These are phyloP conservation scores for Parathielavia appendiculata DNA, from an alignment of 495 filamentous ascomycete species.

Conservation along the genomic window DNA sequence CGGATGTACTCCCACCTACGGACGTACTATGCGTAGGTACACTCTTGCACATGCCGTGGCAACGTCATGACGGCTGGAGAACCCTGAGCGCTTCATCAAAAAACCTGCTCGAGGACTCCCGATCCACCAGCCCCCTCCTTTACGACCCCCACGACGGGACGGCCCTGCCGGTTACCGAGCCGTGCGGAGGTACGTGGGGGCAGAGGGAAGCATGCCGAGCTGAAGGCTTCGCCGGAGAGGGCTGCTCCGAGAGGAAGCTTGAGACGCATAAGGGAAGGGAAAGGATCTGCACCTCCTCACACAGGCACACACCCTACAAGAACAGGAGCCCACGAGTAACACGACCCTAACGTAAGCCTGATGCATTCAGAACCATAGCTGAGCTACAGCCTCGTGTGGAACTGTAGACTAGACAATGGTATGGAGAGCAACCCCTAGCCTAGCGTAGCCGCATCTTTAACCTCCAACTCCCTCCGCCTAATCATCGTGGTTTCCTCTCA, in stretches of 20 bases:
- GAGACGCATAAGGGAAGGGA: background rate
- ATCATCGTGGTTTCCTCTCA: background rate
- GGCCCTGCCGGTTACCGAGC: constrained; percentile 16
- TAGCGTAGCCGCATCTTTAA: background rate
- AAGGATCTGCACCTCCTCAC: background rate
- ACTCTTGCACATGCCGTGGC: no score
- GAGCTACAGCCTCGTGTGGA: background rate
- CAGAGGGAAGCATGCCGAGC: background rate
- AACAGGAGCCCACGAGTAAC: background rate
- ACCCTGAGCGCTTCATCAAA: background rate
- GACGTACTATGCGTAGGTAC: no score
- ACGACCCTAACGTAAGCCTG: constrained; percentile 1
- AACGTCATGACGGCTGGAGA: background rate
- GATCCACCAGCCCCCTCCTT: background rate
- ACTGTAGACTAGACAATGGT: background rate
- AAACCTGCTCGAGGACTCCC: background rate
- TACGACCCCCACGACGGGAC: constrained; percentile 12
- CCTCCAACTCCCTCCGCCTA: background rate
- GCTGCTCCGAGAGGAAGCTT: background rate
- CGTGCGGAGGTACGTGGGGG: constrained; percentile 7
- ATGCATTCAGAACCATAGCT: background rate
- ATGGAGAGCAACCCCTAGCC: background rate
- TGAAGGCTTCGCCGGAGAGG: background rate
- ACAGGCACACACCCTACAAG: no score
- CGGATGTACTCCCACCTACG: no score